Evolutionary conservation across 305 asterid species (phyloP).

Genomic region (Withania somnifera): DNA sequence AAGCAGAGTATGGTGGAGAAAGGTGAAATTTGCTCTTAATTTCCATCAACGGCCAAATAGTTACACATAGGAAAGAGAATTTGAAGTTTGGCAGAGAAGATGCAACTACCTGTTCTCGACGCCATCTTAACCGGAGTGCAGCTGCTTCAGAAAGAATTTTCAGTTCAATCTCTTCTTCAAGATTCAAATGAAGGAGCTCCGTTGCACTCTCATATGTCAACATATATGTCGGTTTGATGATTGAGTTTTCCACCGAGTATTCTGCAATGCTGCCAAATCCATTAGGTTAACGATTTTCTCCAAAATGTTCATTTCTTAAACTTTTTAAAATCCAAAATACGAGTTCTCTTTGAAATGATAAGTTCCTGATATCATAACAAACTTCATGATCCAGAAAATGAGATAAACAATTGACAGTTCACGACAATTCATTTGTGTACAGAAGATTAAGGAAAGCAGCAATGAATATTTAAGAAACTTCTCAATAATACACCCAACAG

Average conservation of each 20-base stretch:
- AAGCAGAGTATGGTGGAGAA: not conserved
- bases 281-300: slow-evolving; percentile 17
- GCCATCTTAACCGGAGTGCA: slow-evolving; percentile 68
- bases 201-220: slow-evolving; percentile 93
- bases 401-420: not conserved
- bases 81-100: not conserved
- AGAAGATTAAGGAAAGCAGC: not conserved
- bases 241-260: slow-evolving; percentile 72
- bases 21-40: not conserved
- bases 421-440: not conserved
- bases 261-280: slow-evolving; percentile 68
- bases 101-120: slow-evolving; percentile 57
- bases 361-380: not conserved
- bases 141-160: slow-evolving; percentile 88
- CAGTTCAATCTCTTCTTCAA: slow-evolving; percentile 77
- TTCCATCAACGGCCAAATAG: not conserved
- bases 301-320: not conserved
- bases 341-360: not conserved
- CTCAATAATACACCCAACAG: not conserved
- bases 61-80: not conserved
- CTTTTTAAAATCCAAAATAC: not conserved
- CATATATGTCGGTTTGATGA: slow-evolving; percentile 91
- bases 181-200: slow-evolving; percentile 85
- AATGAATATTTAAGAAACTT: not conserved
- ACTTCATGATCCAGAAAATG: not conserved